Evolutionary conservation across 2,329 filamentous ascomycete species (phyloP).

Genomic region (Colletotrichum sp.): DNA sequence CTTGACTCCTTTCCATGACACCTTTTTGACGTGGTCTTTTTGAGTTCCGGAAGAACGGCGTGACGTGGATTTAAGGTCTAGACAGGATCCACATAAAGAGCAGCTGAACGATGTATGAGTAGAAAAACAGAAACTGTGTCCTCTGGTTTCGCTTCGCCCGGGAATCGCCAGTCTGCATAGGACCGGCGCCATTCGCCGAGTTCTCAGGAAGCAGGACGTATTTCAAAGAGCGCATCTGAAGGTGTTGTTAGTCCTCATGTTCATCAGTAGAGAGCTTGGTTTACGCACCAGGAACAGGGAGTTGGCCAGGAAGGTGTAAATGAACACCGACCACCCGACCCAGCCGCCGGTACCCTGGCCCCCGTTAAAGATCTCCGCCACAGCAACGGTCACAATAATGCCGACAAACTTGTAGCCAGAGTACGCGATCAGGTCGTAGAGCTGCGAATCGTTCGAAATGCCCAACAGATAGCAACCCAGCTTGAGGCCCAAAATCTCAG

Average conservation of each 20-base stretch:
- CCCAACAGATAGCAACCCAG: slow-evolving; percentile 91
- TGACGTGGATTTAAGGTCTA: slow-evolving; percentile 36
- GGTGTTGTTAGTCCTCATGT: slow-evolving; percentile 18
- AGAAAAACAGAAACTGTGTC: slow-evolving; percentile 91
- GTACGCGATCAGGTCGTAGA: slow-evolving; percentile 94
- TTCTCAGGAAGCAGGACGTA: slow-evolving; percentile 94
- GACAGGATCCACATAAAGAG: slow-evolving; percentile 87
- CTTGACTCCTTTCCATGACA: background rate
- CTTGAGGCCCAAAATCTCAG: slow-evolving; percentile 91
- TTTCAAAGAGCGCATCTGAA: slow-evolving; percentile 87
- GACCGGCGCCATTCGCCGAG: slow-evolving; percentile 65
- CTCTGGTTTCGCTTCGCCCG: slow-evolving; percentile 85
- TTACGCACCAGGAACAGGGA: slow-evolving; percentile 86
- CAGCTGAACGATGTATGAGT: slow-evolving; percentile 93
- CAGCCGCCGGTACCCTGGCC: slow-evolving; percentile 85
- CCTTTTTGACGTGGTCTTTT: background rate
- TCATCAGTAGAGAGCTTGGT: background rate
- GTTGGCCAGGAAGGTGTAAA: slow-evolving; percentile 92
- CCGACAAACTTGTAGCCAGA: slow-evolving; percentile 99
- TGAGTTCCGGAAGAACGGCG: background rate
- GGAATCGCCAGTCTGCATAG: slow-evolving; percentile 70
- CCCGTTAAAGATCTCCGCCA: slow-evolving; percentile 78
- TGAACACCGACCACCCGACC: slow-evolving; percentile 87
- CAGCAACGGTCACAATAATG: slow-evolving; percentile 86
- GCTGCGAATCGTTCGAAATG: slow-evolving; percentile 92